A percentile compares a stretch with the other conserved stretches of the same genome.
phyloP scores from a whole-genome alignment of 1,284 basidiomycete genomes.

The Cryptococcus floricola region DNA sequence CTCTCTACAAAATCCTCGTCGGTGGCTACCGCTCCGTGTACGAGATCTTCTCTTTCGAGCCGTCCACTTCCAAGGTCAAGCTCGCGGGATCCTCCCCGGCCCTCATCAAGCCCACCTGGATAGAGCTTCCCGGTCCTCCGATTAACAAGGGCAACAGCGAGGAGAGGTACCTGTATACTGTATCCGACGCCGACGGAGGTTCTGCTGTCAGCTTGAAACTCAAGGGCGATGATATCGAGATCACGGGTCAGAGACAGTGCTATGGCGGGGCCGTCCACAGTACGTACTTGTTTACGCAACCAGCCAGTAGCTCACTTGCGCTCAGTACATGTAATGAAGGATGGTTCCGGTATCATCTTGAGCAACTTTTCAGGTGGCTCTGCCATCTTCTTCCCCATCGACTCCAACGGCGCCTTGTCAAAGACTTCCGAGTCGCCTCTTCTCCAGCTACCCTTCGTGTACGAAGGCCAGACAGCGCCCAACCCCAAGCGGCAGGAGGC shows the following conservation, averaged over 20 bases:
- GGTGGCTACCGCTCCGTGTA: constrained; percentile 37
- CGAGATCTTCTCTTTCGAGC: constrained; percentile 33
- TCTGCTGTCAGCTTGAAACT: constrained; percentile 28
- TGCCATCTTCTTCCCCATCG: constrained; percentile 33
- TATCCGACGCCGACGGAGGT: constrained; percentile 36
- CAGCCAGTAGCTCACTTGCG: background rate
- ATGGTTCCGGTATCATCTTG: constrained; percentile 42
- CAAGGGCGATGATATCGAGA: constrained; percentile 22
- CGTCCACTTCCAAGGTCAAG: constrained; percentile 28
- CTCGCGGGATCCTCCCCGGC: constrained; percentile 24
- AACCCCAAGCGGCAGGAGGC: constrained; percentile 44
- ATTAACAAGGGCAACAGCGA: constrained; percentile 4
- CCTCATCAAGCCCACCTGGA: constrained; percentile 36
- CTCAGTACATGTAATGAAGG: constrained; percentile 38
- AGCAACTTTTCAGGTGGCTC: constrained; percentile 39
- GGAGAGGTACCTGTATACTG: constrained; percentile 26
- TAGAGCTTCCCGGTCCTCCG: constrained; percentile 18
- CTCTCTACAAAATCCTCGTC: constrained; percentile 34
- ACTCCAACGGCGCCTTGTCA: constrained; percentile 24
- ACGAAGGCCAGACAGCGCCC: constrained; percentile 28
- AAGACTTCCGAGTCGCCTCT: constrained; percentile 13
- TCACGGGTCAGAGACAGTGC: constrained; percentile 29
- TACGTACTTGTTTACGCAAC: constrained; percentile 16
- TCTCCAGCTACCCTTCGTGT: constrained; percentile 32
- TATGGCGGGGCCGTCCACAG: constrained; percentile 38